Conservation (phyloP, 2,329 filamentous ascomycete genomes). For the Furcasterigmium sp. region DNA sequence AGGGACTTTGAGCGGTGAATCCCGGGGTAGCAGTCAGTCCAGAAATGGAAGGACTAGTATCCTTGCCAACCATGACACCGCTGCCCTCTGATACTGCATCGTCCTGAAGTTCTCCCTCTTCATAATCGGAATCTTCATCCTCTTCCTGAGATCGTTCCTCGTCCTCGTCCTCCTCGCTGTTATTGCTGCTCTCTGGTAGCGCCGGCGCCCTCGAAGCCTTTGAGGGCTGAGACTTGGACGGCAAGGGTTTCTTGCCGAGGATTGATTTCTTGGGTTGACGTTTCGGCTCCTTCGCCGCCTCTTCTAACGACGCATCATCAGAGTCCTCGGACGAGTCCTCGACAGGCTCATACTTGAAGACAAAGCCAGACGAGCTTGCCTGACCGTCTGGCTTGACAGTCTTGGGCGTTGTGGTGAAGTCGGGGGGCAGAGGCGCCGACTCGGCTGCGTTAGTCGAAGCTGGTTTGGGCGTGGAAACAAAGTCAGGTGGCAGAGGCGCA, state of each 20-base stretch:
- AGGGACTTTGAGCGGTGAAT: constrained; percentile 55
- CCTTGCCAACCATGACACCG: constrained; percentile 60
- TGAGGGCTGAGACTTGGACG: constrained; percentile 13
- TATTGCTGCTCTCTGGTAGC: constrained; percentile 9
- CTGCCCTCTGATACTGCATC: constrained; percentile 52
- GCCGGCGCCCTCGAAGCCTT: constrained; percentile 15
- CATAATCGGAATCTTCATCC: constrained; percentile 34
- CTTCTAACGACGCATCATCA: constrained; percentile 25
- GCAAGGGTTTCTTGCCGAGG: background rate
- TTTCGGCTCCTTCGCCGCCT: constrained; percentile 31
- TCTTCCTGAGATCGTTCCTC: constrained; percentile 36
- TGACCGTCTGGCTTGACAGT: constrained; percentile 15
- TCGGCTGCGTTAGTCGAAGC: constrained; percentile 8
- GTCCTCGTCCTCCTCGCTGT: constrained; percentile 28
- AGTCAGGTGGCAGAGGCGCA: constrained; percentile 14
- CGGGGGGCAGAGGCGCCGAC: constrained; percentile 25
- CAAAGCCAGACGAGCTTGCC: background rate
- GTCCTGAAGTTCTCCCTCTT: constrained; percentile 40
- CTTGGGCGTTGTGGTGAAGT: constrained; percentile 29
- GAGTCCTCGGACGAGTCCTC: constrained; percentile 16
- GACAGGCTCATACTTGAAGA: background rate
- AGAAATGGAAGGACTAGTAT: constrained; percentile 48
- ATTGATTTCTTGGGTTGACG: constrained; percentile 29
- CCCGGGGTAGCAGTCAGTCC: constrained; percentile 40
- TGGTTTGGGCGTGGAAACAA: constrained; percentile 19